Percentiles rank a stretch among this genome's conserved stretches.
Conservation (phyloP, 2,329 filamentous ascomycete species). For the Aspergillus glaucus region DNA sequence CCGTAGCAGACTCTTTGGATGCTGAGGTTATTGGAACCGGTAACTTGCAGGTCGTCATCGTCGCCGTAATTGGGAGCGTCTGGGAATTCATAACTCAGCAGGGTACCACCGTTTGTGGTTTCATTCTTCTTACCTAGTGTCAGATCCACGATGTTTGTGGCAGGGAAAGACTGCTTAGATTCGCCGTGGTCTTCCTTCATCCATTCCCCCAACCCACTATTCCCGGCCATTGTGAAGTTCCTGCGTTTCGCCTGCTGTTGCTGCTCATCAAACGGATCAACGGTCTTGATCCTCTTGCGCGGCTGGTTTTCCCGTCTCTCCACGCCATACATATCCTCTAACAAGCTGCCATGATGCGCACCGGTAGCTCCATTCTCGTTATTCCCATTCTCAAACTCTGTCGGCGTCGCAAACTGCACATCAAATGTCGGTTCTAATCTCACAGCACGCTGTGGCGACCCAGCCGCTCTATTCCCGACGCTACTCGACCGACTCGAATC, state of each 20-base stretch:
- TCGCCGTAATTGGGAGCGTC: conserved; percentile 17
- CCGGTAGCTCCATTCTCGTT: conserved; percentile 24
- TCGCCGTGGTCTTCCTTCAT: conserved; percentile 55
- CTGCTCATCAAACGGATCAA: conserved; percentile 34
- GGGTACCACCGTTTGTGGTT: neutral
- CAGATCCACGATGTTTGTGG: conserved; percentile 44
- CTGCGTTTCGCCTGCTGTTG: conserved; percentile 32
- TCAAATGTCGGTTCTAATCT: conserved; percentile 15
- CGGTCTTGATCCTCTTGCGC: conserved; percentile 59
- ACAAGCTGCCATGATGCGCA: conserved; percentile 39
- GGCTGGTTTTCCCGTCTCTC: conserved; percentile 58
- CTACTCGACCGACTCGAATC: conserved; percentile 9
- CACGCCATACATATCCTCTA: conserved; percentile 72
- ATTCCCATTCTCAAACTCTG: conserved; percentile 21
- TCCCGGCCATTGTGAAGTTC: conserved; percentile 43
- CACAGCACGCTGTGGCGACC: conserved; percentile 6
- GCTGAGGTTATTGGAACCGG: conserved; percentile 53
- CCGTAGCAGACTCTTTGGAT: conserved; percentile 76
- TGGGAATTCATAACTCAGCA: conserved; percentile 15
- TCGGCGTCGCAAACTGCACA: conserved; percentile 23
- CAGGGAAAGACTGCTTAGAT: conserved; percentile 33
- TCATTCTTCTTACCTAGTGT: conserved; percentile 28
- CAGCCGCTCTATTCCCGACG: neutral
- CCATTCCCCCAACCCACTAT: conserved; percentile 58
- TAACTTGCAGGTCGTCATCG: conserved; percentile 34